Percentiles rank a stretch among this genome's conserved stretches.
These are phyloP conservation scores for Chaetomiaceae sp. DNA, from an alignment of 2,329 filamentous ascomycete species.

Conservation along the genomic window DNA sequence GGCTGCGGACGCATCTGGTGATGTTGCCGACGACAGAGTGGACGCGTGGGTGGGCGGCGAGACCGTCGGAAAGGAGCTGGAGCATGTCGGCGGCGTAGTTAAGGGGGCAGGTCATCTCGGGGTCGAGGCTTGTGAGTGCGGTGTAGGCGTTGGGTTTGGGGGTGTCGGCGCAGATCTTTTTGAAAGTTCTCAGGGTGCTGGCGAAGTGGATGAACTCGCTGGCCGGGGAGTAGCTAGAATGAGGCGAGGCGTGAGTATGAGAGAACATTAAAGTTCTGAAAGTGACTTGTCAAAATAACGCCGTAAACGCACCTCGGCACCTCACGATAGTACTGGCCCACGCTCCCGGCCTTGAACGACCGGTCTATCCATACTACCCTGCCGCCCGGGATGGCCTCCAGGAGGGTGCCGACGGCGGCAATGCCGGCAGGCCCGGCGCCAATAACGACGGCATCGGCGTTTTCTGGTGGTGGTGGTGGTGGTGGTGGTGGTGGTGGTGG, in stretches of 20 bases:
- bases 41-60: slow-evolving; percentile 14
- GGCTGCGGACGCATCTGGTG: not conserved
- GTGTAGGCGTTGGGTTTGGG: slow-evolving; percentile 13
- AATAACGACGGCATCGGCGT: slow-evolving; percentile 18
- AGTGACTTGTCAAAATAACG: too few relatives aligned
- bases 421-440: slow-evolving; percentile 24
- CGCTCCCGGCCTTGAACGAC: slow-evolving; percentile 16
- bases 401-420: slow-evolving; percentile 21
- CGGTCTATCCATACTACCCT: slow-evolving; percentile 22
- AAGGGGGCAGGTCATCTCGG: slow-evolving; percentile 17
- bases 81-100: slow-evolving; percentile 21
- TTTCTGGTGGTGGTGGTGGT: not conserved
- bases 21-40: slow-evolving; percentile 8
- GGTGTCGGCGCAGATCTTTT: slow-evolving; percentile 7
- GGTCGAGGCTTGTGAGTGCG: slow-evolving; percentile 7
- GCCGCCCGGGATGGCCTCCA: slow-evolving; percentile 10
- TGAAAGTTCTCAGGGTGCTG: slow-evolving; percentile 10
- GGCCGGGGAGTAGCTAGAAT: slow-evolving; percentile 18
- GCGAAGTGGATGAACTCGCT: slow-evolving; percentile 19
- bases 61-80: slow-evolving; percentile 13
- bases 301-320: slow-evolving; percentile 19
- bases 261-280: not conserved
- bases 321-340: slow-evolving; percentile 18
- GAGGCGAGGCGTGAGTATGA: not conserved
- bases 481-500: too few relatives aligned